Evolutionary conservation across 2,329 filamentous ascomycete species (phyloP).

Genomic region (Elsinoe australis): DNA sequence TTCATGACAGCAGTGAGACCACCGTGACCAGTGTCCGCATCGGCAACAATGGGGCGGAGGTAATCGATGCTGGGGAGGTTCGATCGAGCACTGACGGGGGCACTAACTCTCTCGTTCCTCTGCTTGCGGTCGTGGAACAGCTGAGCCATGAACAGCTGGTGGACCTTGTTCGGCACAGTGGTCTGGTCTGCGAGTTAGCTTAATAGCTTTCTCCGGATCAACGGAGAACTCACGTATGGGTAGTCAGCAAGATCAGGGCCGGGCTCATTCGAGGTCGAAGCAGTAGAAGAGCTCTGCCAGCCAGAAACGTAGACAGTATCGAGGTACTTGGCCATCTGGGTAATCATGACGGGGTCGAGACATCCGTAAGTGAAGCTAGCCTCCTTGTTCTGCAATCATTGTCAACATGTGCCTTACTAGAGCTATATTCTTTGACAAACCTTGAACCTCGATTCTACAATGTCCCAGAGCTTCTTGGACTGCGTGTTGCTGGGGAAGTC

Average conservation of each 20-base stretch:
- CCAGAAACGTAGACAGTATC: slow-evolving; percentile 98
- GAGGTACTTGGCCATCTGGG: slow-evolving; percentile 98
- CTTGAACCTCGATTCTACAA: slow-evolving; percentile 78
- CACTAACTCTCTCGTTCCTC: slow-evolving; percentile 81
- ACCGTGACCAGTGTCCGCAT: slow-evolving; percentile 95
- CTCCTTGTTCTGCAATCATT: slow-evolving; percentile 58
- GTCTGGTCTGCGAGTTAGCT: slow-evolving; percentile 49
- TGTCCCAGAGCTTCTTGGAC: slow-evolving; percentile 90
- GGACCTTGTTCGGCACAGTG: slow-evolving; percentile 96
- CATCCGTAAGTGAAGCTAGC: slow-evolving; percentile 95
- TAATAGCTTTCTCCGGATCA: no score
- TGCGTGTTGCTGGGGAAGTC: slow-evolving; percentile 84
- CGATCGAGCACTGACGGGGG: slow-evolving; percentile 62
- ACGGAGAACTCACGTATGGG: slow-evolving; percentile 46
- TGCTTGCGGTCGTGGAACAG: slow-evolving; percentile 99
- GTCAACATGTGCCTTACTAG: slow-evolving; percentile 15
- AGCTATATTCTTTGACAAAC: slow-evolving; percentile 40
- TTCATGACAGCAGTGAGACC: slow-evolving; percentile 99
- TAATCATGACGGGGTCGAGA: slow-evolving; percentile 95
- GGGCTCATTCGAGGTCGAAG: slow-evolving; percentile 88
- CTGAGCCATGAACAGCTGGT: slow-evolving; percentile 95
- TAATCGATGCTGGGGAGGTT: slow-evolving; percentile 80
- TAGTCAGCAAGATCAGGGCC: slow-evolving; percentile 98
- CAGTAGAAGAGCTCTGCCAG: slow-evolving; percentile 97
- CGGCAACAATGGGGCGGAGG: slow-evolving; percentile 89